phyloP scores from a whole-genome alignment of 2,329 filamentous ascomycete genomes.

The Colletotrichum tanaceti region DNA sequence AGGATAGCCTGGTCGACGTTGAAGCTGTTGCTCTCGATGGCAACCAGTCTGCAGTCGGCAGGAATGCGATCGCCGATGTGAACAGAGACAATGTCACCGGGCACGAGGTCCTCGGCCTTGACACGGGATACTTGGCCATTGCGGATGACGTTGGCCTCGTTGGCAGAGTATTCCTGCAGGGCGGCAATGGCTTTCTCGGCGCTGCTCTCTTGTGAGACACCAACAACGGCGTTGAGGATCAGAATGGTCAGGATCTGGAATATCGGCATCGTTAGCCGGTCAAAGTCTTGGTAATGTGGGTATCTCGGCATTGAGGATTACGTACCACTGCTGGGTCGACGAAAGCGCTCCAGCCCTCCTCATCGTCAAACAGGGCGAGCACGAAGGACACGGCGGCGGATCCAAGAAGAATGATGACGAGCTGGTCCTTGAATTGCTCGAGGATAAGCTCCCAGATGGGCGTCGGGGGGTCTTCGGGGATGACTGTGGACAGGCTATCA shows the following conservation, averaged over 20 bases:
- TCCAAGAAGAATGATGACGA: conserved; percentile 92
- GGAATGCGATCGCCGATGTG: conserved; percentile 93
- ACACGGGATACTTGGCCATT: conserved; percentile 83
- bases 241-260: conserved; percentile 92
- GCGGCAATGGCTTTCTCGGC: conserved; percentile 98
- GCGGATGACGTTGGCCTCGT: conserved; percentile 93
- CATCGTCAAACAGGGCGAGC: conserved; percentile 91
- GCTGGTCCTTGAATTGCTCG: conserved; percentile 99
- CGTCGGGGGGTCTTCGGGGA: conserved; percentile 90
- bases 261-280: conserved; percentile 42
- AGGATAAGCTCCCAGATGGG: conserved; percentile 96
- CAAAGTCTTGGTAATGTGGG: conserved; percentile 32
- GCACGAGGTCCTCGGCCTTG: conserved; percentile 97
- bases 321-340: conserved; percentile 94
- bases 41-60: conserved; percentile 89
- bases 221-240: conserved; percentile 95
- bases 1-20: conserved; percentile 96
- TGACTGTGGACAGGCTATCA: conserved; percentile 55
- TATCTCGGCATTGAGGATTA: conserved; percentile 46
- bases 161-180: conserved; percentile 98
- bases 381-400: conserved; percentile 95
- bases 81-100: conserved; percentile 90
- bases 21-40: conserved; percentile 97
- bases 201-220: conserved; percentile 98
- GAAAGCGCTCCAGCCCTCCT: conserved; percentile 95